These are phyloP conservation scores for Pelargonium nanum DNA, from an alignment of 345 rosid species.

Conservation along the genomic window DNA sequence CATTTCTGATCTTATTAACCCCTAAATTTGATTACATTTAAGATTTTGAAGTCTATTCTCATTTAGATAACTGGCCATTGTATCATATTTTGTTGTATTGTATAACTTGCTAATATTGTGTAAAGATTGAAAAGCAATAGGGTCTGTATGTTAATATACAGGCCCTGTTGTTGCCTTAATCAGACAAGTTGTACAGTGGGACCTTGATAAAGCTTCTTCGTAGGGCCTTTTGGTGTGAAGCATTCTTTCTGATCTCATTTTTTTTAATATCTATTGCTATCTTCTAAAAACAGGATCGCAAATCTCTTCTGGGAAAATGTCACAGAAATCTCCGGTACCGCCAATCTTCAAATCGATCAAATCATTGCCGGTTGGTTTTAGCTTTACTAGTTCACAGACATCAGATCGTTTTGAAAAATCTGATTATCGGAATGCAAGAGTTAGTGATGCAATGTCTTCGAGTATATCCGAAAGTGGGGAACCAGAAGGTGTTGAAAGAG, in stretches of 20 bases:
- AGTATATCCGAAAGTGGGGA: slow-evolving; percentile 36
- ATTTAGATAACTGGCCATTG: slow-evolving; percentile 8
- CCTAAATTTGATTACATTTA: neutral
- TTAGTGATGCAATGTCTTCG: slow-evolving; percentile 13
- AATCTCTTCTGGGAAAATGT: slow-evolving; percentile 30
- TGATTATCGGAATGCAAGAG: slow-evolving; percentile 13
- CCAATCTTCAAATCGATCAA: slow-evolving; percentile 54
- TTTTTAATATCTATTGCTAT: slow-evolving; percentile 22
- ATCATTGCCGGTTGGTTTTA: slow-evolving; percentile 61
- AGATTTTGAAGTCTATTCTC: neutral
- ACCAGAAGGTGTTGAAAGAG: slow-evolving; percentile 24
- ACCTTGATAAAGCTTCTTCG: slow-evolving; percentile 35
- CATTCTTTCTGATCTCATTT: slow-evolving; percentile 21
- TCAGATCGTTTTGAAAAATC: slow-evolving; percentile 32
- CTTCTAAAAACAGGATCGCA: slow-evolving; percentile 22
- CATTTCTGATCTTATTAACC: neutral
- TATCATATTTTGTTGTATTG: slow-evolving; percentile 10
- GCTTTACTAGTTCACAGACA: slow-evolving; percentile 38
- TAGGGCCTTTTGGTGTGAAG: slow-evolving; percentile 24
- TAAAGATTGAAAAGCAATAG: slow-evolving; percentile 24
- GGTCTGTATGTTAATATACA: slow-evolving; percentile 39
- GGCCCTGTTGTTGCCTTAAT: slow-evolving; percentile 56
- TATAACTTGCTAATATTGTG: slow-evolving; percentile 36
- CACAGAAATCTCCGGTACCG: slow-evolving; percentile 31
- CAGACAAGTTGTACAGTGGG: slow-evolving; percentile 43